Evolutionary conservation across 2,329 filamentous ascomycete genomes (phyloP), one percentile per base, ranked within the genome.

Genomic region (Colletotrichum sp.): DNA sequence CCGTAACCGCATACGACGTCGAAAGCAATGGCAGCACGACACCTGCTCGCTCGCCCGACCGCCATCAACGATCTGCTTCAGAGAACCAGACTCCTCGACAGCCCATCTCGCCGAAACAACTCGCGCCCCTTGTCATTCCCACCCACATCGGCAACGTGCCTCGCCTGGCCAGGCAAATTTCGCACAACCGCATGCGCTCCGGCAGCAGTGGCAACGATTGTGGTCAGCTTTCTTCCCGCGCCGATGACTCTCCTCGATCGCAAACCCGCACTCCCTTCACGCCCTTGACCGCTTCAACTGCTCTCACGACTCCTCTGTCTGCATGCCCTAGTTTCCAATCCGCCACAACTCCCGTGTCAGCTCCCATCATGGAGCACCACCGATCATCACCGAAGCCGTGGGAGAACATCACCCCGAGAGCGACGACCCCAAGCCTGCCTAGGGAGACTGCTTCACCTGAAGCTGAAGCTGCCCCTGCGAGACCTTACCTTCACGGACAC

Each of bases 101-200:
- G 70, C 88, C 86, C n/a, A 82, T 87, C 49, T 91, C 90, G 13
- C 90, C 90, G 21, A 91, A 87, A 81, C 86, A 86, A 62, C 85
- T 93, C 8, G 82, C 91, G 2, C 91, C 91, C 30, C 86, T 93
- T 26, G 87, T 92, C 52, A 93, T 93, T 75, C 91, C 77, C 36
- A 82, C 82, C 44, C 75, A 71, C 26, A 76, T 71, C 16, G 75
- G 72, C 52, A 76, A 75, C 44, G 66, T 76, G 10, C 75, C 75
- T 66, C 62, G 75, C n/a, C 62, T 76, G n/a, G 67, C 75, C 16
- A 83, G 82, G 24, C 85, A 88, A 78, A 78, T 85, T 9, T 88
- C 89, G 1, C 79, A 87, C 65, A 87, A 80, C 74, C 88, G 88
- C 70, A 85, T 89, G 32, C 86, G 89, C 63, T 85, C 86, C 1